phyloP scores from a whole-genome alignment of 1,139 yeast genomes.

The Tardiomyces blankii region DNA sequence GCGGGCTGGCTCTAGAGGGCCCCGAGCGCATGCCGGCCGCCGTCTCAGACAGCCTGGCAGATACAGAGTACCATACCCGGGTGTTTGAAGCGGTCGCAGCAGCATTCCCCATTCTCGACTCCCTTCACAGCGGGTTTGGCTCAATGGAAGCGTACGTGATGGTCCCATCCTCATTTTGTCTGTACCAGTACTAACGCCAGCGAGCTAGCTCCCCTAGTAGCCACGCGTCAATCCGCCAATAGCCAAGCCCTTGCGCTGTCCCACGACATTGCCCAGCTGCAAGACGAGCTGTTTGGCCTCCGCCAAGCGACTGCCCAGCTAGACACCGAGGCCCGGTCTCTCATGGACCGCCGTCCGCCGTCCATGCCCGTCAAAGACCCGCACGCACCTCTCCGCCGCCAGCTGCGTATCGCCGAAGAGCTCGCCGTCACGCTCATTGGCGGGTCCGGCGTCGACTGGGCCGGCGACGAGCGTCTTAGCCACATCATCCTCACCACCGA shows the following conservation, averaged over 20 bases:
- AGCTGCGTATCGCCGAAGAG: background rate
- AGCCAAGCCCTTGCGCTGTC: background rate
- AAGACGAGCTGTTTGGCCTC: background rate
- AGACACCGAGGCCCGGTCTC: background rate
- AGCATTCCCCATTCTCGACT: background rate
- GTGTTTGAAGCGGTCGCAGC: background rate
- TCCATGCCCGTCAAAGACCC: background rate
- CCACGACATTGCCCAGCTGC: background rate
- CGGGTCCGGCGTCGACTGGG: background rate
- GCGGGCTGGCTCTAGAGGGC: background rate
- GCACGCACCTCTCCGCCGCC: background rate
- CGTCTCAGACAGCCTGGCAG: background rate
- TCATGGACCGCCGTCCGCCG: background rate
- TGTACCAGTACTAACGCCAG: background rate
- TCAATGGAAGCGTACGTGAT: background rate
- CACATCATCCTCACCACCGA: background rate
- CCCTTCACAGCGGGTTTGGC: background rate
- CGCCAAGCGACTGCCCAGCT: background rate
- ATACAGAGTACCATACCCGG: background rate
- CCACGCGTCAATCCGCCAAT: background rate
- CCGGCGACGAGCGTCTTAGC: background rate
- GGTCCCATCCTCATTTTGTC: too few species aligned
- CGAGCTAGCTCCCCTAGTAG: background rate
- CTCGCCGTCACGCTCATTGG: background rate
- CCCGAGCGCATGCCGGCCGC: background rate